Percentiles rank a stretch among this genome's conserved stretches.
phyloP scores from a whole-genome alignment of 179 eudicot species.

The Nepenthes alata region DNA sequence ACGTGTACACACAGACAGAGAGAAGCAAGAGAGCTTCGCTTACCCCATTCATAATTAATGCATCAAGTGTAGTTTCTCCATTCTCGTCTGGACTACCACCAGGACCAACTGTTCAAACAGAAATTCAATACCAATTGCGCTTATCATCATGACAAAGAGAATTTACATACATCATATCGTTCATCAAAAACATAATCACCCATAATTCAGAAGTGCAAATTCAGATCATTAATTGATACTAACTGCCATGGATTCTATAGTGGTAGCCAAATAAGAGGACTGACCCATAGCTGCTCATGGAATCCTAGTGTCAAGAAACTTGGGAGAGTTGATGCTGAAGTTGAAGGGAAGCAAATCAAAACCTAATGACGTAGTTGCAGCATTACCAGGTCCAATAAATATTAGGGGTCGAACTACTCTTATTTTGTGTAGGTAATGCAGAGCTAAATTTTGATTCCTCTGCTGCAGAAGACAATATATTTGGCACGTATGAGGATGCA shows the following conservation, averaged over 20 bases:
- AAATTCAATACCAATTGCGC: background rate
- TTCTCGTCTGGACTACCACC: constrained; percentile 98
- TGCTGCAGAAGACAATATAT: too few species aligned
- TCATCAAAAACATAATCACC: background rate
- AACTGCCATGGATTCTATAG: background rate
- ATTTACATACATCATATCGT: background rate
- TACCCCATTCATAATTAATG: constrained; percentile 93
- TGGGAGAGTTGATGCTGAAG: too few species aligned
- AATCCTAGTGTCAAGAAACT: background rate
- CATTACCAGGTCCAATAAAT: too few species aligned
- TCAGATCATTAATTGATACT: background rate
- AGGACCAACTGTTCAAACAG: constrained; percentile 67
- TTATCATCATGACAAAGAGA: background rate
- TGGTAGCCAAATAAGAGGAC: background rate
- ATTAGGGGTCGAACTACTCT: too few species aligned
- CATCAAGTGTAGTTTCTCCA: constrained; percentile 90
- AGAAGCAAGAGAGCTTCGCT: constrained; percentile 9
- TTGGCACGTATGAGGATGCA: too few species aligned
- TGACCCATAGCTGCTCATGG: background rate
- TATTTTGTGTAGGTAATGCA: too few species aligned
- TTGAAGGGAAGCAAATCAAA: too few species aligned
- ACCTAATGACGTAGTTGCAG: too few species aligned
- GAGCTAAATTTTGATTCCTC: too few species aligned
- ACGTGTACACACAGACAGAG: background rate
- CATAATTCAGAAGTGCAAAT: background rate